Evolutionary conservation across 1,284 basidiomycete species (phyloP), one percentile per base, ranked within the genome.

Genomic region (Hemileia vastatrix): DNA sequence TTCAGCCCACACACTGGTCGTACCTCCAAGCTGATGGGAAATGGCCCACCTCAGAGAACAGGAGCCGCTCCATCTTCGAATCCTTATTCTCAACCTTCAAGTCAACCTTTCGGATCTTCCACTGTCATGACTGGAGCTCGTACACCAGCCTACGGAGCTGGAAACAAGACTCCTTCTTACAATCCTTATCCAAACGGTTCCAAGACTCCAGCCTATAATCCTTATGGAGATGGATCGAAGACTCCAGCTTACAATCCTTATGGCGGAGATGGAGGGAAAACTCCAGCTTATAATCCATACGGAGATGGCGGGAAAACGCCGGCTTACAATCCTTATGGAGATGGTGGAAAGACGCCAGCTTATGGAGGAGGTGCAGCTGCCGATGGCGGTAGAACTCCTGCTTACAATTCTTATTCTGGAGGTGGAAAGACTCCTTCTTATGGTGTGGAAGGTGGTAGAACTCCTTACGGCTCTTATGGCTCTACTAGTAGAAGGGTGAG

Each of bases 261-360:
- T n/a, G 32, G 24, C 4, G 65, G 51, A 19, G 69, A 67, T 23
- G 71, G 71, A 18, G 68, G 67, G n/a, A 68, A 67, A 50, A 73
- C 72, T n/a, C 72, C 72, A 0, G 72, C 70, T 0, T 71, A 73
- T 66, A 69, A 69, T 43, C 66, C 68, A 8, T 49, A 53, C 31
- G 65, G 51, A 19, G 69, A 67, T 19, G 71, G 71, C n/a, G 70
- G 68, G n/a, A 68, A 67, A 50, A 73, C 72, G n/a, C 72, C 72
- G 0, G 72, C 70, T 0, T 71, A 73, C 67, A 69, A 69, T 33
- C 66, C 68, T 11, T 49, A 53, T 33, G 66, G 43, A 3, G 68
- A 69, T 21, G 68, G 68, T 18, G 66, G 68, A n/a, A 61, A 64
- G 1, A 69, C 68, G 13, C 68, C 68, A 13, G 68, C 57, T 6